phyloP scores from a whole-genome alignment of 768 basidiomycete genomes.

The Phylloporus rhodoxanthus region DNA sequence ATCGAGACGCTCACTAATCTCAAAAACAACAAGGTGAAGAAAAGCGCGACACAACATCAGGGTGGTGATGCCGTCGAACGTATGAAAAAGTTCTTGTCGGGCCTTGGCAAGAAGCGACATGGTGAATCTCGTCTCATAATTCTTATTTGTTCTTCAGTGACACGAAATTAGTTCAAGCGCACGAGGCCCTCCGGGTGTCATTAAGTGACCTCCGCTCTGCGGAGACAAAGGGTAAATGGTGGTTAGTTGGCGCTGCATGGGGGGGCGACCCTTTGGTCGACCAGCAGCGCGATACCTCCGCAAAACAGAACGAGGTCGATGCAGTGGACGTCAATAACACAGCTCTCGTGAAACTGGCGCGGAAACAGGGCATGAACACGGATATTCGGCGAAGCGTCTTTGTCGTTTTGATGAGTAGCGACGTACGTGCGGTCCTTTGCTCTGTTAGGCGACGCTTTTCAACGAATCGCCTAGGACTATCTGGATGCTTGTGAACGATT shows the following conservation, averaged over 20 bases:
- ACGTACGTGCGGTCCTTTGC: constrained; percentile 47
- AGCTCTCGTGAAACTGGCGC: constrained; percentile 70
- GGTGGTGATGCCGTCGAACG: constrained; percentile 72
- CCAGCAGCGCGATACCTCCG: constrained; percentile 37
- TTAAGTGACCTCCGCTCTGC: constrained; percentile 80
- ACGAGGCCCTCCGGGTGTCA: constrained; percentile 83
- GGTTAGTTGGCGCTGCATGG: constrained; percentile 97
- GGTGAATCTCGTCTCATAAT: constrained; percentile 36
- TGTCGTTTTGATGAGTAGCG: constrained; percentile 91
- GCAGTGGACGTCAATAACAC: constrained; percentile 31
- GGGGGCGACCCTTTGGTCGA: constrained; percentile 86
- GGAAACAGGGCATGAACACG: constrained; percentile 97
- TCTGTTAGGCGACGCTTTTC: neutral
- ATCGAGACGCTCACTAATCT: constrained; percentile 87
- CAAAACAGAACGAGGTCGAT: constrained; percentile 18
- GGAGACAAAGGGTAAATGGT: constrained; percentile 92
- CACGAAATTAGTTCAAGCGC: constrained; percentile 57
- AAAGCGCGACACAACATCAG: constrained; percentile 58
- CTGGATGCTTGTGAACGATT: constrained; percentile 93
- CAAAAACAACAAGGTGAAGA: constrained; percentile 84
- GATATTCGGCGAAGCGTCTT: constrained; percentile 90
- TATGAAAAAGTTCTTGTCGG: constrained; percentile 82
- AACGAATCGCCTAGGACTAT: constrained; percentile 64
- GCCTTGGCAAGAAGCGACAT: constrained; percentile 71
- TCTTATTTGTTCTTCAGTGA: neutral